Conservation (phyloP, 495 filamentous ascomycete genomes). For the Aspergillus biplanus region DNA sequence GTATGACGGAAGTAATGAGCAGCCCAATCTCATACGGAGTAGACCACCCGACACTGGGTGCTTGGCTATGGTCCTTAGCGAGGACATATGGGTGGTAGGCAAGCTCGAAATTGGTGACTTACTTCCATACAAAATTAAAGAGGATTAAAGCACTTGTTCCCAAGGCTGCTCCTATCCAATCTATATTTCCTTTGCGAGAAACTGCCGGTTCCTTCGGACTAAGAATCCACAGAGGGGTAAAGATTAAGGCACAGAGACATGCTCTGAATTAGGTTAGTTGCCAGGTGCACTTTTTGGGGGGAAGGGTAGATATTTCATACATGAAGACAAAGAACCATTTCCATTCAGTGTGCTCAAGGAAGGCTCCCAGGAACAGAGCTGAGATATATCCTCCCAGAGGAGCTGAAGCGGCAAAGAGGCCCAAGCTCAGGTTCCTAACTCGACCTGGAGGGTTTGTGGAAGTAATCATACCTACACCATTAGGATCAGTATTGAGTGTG, state of each 20-base stretch:
- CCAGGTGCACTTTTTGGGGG: neutral
- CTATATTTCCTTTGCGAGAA: constrained; percentile 48
- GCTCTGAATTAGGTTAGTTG: constrained; percentile 25
- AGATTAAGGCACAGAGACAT: constrained; percentile 39
- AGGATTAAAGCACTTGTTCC: constrained; percentile 49
- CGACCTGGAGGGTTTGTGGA: constrained; percentile 24
- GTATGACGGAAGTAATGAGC: constrained; percentile 43
- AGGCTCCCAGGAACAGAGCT: constrained; percentile 40
- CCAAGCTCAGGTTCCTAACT: constrained; percentile 50
- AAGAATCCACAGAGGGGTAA: constrained; percentile 35
- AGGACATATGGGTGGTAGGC: neutral
- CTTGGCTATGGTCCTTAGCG: constrained; percentile 43
- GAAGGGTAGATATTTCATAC: constrained; percentile 21
- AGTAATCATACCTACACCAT: constrained; percentile 25
- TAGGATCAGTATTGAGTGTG: too few species aligned
- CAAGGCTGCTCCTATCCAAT: constrained; percentile 53
- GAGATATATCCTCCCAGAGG: constrained; percentile 52
- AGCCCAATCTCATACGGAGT: constrained; percentile 50
- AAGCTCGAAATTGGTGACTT: constrained; percentile 19
- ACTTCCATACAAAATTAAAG: constrained; percentile 63
- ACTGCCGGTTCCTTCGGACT: constrained; percentile 44
- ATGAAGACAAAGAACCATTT: constrained; percentile 57
- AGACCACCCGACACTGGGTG: constrained; percentile 52
- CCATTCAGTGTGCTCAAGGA: constrained; percentile 28
- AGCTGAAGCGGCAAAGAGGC: constrained; percentile 53